Percentiles rank a stretch among this genome's conserved stretches.
Conservation (phyloP, 805 yeast genomes). For the Yarrowia divulgata region DNA sequence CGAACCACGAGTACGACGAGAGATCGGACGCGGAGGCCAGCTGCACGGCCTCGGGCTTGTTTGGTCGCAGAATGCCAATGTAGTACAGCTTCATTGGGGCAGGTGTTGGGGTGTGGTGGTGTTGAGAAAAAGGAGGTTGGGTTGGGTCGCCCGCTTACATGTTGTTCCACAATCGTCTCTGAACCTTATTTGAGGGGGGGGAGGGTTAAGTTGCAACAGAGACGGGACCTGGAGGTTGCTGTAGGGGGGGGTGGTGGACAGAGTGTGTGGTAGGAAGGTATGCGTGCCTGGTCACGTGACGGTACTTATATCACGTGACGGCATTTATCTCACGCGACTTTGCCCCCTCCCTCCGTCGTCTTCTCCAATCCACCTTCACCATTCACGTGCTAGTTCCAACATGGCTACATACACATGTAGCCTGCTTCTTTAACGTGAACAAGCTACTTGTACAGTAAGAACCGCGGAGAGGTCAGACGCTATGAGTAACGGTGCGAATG, state of each 20-base stretch:
- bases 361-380: too few species aligned
- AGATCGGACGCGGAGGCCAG: conserved; percentile 82
- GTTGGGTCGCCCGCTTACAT: not conserved
- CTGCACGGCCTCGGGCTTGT: conserved; percentile 67
- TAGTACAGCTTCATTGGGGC: conserved; percentile 82
- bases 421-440: too few species aligned
- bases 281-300: too few species aligned
- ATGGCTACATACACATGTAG: too few species aligned
- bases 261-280: not conserved
- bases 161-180: not conserved
- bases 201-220: not conserved
- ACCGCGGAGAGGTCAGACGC: too few species aligned
- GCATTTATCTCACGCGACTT: too few species aligned
- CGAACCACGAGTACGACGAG: conserved; percentile 87
- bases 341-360: too few species aligned
- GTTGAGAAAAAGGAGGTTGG: conserved; percentile 14
- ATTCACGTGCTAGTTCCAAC: too few species aligned
- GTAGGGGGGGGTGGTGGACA: not conserved
- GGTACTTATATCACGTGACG: too few species aligned
- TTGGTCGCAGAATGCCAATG: conserved; percentile 80
- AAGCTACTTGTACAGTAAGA: too few species aligned
- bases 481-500: too few species aligned
- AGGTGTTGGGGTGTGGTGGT: conserved; percentile 17
- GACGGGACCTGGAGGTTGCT: conserved; percentile 1
- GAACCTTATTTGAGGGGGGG: conserved; percentile 8